phyloP scores from a whole-genome alignment of 2,329 filamentous ascomycete species.

The Ophiostoma ulmi region DNA sequence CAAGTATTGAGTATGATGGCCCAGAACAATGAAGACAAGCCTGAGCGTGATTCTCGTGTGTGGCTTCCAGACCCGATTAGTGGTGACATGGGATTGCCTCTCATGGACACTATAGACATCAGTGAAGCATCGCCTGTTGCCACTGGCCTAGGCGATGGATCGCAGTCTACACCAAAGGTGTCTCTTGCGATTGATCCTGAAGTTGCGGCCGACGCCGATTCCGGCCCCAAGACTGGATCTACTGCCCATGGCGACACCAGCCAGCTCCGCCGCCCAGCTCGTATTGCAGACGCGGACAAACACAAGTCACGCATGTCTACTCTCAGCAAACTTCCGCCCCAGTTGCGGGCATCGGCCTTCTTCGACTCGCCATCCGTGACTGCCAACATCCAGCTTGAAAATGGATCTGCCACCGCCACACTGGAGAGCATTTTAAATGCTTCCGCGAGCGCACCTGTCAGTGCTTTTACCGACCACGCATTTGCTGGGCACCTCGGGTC shows the following conservation, averaged over 20 bases:
- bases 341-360: slow-evolving; percentile 83
- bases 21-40: background rate
- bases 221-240: background rate
- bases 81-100: slow-evolving; percentile 31
- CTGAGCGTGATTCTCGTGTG: slow-evolving; percentile 32
- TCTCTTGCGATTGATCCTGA: background rate
- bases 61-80: slow-evolving; percentile 48
- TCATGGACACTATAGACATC: slow-evolving; percentile 18
- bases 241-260: slow-evolving; percentile 24
- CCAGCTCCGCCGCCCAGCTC: slow-evolving; percentile 32
- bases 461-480: slow-evolving; percentile 84
- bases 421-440: slow-evolving; percentile 90
- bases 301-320: slow-evolving; percentile 38
- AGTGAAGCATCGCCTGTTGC: background rate
- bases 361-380: slow-evolving; percentile 64
- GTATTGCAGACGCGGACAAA: slow-evolving; percentile 34
- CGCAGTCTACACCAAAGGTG: slow-evolving; percentile 1
- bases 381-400: slow-evolving; percentile 54
- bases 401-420: slow-evolving; percentile 80
- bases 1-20: slow-evolving; percentile 63
- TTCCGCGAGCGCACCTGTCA: slow-evolving; percentile 79
- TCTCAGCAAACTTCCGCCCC: slow-evolving; percentile 61
- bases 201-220: background rate
- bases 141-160: background rate
- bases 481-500: slow-evolving; percentile 70